These are phyloP conservation scores for Cephaloascus fragrans DNA, from an alignment of 805 yeast genomes.

Conservation along the genomic window DNA sequence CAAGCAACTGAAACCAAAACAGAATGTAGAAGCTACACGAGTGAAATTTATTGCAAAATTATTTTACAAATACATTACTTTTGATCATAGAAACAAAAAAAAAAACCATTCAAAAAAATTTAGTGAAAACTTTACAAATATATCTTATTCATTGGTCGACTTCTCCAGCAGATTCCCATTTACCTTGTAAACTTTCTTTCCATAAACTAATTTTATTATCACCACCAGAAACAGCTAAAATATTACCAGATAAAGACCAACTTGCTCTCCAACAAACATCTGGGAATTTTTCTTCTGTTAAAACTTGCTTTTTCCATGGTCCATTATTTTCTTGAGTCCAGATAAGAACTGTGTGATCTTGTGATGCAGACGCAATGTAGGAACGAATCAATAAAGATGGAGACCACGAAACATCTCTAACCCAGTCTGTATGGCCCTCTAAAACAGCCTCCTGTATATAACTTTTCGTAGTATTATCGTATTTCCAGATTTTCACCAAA, in stretches of 20 bases:
- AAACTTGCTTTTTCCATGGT: constrained; percentile 72
- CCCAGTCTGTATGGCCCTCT: constrained; percentile 96
- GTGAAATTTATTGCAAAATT: neutral
- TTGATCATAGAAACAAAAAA: neutral
- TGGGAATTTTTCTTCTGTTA: constrained; percentile 77
- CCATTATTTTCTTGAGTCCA: constrained; percentile 80
- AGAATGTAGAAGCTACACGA: neutral
- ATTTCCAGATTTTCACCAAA: constrained; percentile 84
- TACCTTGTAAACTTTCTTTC: constrained; percentile 89
- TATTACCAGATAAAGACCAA: constrained; percentile 95
- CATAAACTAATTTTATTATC: constrained; percentile 93
- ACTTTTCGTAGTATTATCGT: constrained; percentile 40
- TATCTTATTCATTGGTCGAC: constrained; percentile 57
- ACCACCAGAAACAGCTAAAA: constrained; percentile 92
- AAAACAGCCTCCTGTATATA: constrained; percentile 69
- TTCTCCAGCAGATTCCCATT: constrained; percentile 97
- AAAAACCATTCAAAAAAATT: neutral
- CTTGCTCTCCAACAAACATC: constrained; percentile 98
- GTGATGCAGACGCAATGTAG: constrained; percentile 93
- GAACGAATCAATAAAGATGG: constrained; percentile 81
- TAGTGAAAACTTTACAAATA: constrained; percentile 1
- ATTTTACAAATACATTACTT: neutral
- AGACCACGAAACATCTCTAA: constrained; percentile 97
- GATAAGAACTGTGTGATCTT: constrained; percentile 87
- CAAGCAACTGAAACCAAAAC: neutral